These are phyloP conservation scores for Lupinus albus DNA, from an alignment of 306 rosid genomes.

Conservation along the genomic window DNA sequence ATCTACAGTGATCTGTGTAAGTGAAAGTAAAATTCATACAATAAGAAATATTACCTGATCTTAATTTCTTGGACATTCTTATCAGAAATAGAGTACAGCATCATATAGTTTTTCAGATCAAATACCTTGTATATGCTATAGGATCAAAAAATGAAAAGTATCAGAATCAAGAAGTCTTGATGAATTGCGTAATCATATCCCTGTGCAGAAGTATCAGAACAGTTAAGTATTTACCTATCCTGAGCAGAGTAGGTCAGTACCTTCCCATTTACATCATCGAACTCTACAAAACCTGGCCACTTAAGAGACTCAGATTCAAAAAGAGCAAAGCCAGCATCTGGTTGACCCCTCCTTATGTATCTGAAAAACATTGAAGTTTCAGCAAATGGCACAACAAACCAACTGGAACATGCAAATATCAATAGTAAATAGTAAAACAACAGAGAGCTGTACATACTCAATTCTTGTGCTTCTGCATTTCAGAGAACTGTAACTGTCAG, in stretches of 20 bases:
- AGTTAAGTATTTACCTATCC: constrained; percentile 59
- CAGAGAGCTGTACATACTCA: constrained; percentile 60
- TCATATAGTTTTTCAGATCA: constrained; percentile 93
- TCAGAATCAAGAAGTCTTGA: constrained; percentile 41
- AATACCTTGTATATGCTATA: constrained; percentile 95
- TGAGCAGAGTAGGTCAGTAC: constrained; percentile 95
- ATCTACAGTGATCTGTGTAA: constrained; percentile 6
- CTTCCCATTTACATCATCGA: constrained; percentile 99
- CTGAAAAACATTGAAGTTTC: constrained; percentile 48
- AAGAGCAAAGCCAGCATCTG: constrained; percentile 97
- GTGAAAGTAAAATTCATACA: constrained; percentile 27
- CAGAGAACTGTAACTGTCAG: constrained; percentile 96
- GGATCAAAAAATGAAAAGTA: constrained; percentile 28
- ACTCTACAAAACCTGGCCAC: constrained; percentile 99
- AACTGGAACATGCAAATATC: constrained; percentile 11
- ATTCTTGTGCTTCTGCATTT: constrained; percentile 98
- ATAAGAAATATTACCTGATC: constrained; percentile 69
- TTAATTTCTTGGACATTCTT: constrained; percentile 97
- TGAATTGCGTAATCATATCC: constrained; percentile 25
- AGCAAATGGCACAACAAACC: constrained; percentile 20
- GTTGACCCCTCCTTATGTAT: constrained; percentile 90
- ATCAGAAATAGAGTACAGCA: constrained; percentile 96
- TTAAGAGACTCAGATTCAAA: constrained; percentile 95
- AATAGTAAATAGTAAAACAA: constrained; percentile 3
- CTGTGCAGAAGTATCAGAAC: not conserved